Conservation (phyloP, 148 eudicot genomes). For the Gaultheria prostrata region DNA sequence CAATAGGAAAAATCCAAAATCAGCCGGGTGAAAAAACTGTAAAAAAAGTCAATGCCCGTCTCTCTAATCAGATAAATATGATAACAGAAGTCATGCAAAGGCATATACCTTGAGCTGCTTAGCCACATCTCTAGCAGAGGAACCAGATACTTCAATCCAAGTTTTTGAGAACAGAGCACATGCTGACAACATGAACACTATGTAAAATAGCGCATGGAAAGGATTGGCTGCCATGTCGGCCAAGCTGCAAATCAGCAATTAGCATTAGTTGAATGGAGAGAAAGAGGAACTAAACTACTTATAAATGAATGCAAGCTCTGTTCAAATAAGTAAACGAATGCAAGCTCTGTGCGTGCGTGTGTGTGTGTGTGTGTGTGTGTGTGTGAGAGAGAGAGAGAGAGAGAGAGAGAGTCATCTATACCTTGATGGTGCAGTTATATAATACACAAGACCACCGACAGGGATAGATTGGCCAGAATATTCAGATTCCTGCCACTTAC, state of each 20-base stretch:
- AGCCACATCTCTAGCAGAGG: slow-evolving; percentile 88
- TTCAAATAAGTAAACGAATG: no score
- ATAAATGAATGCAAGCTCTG: not conserved
- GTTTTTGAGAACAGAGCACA: slow-evolving; percentile 89
- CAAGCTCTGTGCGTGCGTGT: not conserved
- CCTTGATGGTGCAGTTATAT: slow-evolving; percentile 87
- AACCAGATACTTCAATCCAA: slow-evolving; percentile 95
- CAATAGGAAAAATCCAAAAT: not conserved
- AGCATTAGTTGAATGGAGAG: not conserved
- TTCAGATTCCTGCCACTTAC: slow-evolving; percentile 86
- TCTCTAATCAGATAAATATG: not conserved
- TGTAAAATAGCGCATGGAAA: slow-evolving; percentile 77
- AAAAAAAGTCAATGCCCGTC: not conserved
- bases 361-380: not conserved
- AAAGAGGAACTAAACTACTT: not conserved
- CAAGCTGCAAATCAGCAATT: slow-evolving; percentile 44
- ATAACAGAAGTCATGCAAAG: not conserved
- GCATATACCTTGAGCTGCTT: slow-evolving; percentile 75
- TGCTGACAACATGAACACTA: slow-evolving; percentile 82
- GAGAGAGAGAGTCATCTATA: slow-evolving; percentile 12
- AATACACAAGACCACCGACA: slow-evolving; percentile 93
- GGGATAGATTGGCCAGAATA: slow-evolving; percentile 76
- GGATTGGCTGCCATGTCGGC: slow-evolving; percentile 90
- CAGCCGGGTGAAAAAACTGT: not conserved
- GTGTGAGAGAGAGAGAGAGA: not conserved